These are phyloP conservation scores for Eucalyptus pumila DNA, from an alignment of 345 rosid genomes.

Conservation along the genomic window DNA sequence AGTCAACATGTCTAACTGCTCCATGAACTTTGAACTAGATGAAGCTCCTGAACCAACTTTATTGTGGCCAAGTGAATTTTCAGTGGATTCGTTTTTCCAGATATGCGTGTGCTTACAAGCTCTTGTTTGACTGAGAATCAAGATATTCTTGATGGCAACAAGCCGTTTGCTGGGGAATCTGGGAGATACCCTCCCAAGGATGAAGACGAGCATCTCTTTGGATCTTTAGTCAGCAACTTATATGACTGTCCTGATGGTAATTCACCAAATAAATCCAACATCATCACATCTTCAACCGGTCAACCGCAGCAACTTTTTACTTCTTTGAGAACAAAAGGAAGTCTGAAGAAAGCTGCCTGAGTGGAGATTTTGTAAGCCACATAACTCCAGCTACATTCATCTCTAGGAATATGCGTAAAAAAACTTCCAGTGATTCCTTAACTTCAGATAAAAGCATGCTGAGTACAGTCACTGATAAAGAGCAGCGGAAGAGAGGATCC, in stretches of 20 bases:
- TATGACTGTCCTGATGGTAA: neutral
- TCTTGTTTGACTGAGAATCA: neutral
- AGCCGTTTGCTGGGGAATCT: neutral
- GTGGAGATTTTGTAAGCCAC: neutral
- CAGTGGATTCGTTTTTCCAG: conserved; percentile 1
- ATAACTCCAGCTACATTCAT: neutral
- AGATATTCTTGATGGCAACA: conserved; percentile 1
- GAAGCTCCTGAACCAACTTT: conserved; percentile 25
- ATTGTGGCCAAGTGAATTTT: conserved; percentile 6
- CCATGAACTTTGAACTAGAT: conserved; percentile 25
- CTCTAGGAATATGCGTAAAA: neutral
- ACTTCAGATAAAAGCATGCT: conserved; percentile 5
- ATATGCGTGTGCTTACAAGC: neutral
- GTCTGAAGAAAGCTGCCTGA: neutral
- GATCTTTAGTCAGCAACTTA: conserved; percentile 9
- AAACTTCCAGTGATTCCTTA: neutral
- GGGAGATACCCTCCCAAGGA: neutral
- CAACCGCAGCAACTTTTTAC: neutral
- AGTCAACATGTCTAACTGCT: conserved; percentile 14
- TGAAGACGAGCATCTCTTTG: conserved; percentile 22
- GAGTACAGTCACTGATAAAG: neutral
- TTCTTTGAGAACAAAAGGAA: neutral
- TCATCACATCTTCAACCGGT: neutral
- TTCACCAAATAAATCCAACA: neutral
- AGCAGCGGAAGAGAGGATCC: neutral